Evolutionary conservation across 2,329 filamentous ascomycete species (phyloP), one percentile per base, ranked within the genome.

Genomic region (Beauveria pseudobassiana): DNA sequence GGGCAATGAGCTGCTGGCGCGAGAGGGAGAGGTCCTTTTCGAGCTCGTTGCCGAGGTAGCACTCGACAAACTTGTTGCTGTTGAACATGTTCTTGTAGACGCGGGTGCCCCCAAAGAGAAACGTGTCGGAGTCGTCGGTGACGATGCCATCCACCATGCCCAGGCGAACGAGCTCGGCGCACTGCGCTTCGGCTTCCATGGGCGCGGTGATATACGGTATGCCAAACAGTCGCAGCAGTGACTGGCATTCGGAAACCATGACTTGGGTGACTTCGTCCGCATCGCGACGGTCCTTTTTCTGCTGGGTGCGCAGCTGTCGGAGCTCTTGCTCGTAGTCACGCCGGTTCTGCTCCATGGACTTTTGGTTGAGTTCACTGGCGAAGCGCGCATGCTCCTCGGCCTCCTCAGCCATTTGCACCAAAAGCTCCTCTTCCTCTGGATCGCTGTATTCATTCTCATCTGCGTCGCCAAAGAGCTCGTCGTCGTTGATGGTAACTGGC

Each of bases 81-180:
- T 97, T 99, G 80, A 99, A 99, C 92, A 99, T 96, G 78, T 99
- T 99, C 75, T 99, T 99, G 81, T 99, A 99, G 24, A 99, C 89
- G 20, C 93, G 83, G 0, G 92, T 99, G 43, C 95, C 96, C 20
- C 95, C 96, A 73, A 99, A 99, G 1, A 99, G 83, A 70, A 99
- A 99, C 0, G 88, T 96, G 78, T 99, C 95, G 3, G 90, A 96
- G 72, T 99, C 95, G 69, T 99, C 95, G 0, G 96, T 99, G 34
- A 99, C 93, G 64, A 99, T 96, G 14, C 96, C 95, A 72, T 99
- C 96, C 9, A 99, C 96, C 0, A 98, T 84, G 0, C 91, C 91
- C 0, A 98, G 79, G 0, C 77, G 78, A 0, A 99, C 93, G 4
- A 99, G 84, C 74, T 96, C 90, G 0, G 95, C 95, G 70, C 95